Evolutionary conservation across 192 early-diverging fungal species (phyloP), one percentile per base, ranked within the genome.

Genomic region (Linnemannia schmuckeri): DNA sequence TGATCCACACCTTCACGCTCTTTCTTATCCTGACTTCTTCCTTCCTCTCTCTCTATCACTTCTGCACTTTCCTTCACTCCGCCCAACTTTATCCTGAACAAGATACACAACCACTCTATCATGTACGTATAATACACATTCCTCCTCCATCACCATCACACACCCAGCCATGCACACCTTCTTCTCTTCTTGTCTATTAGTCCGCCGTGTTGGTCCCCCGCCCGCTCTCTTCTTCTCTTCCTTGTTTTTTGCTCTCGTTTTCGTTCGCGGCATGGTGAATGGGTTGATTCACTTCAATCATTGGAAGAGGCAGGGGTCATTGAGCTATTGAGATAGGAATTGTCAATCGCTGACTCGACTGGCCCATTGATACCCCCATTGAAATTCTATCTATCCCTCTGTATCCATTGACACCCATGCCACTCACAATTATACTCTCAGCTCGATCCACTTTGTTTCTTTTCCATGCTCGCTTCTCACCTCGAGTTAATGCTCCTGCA

Each of bases 21-120:
- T 61, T 61, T 10, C 55, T 61, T 57, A 57, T 57, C 55, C 55
- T 27, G n/a, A 10, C 55, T 24, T 57, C 17, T 22, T 54, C 52
- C 6, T 30, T 27, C n/a, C 55, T 61, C 17, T 5, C 49, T 52
- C 47, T 49, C 46, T 47, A 1, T 13, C 49, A 2, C 49, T 52
- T 22, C 49, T 52, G 5, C 49, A 52, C 55, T 35, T 66, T 30
- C 30, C 12, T 66, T 10, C 30, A 13, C 61, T 66, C 61, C 61
- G 70, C 70, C 35, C 40, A 42, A 72, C 70, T 42, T 72, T 72
- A 42, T 38, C 41, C 70, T 72, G 20, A 41, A 42, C 70, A 72
- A 41, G 70, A 35, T 18, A 37, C 37, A 37, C 37, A 37, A 38
- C 8, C 0, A 13, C 38, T 2, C 17, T 24, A 7, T 38, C 35